Evolutionary conservation across 2,329 filamentous ascomycete species (phyloP), one percentile per base, ranked within the genome.

Genomic region (Verticillium dahliae): DNA sequence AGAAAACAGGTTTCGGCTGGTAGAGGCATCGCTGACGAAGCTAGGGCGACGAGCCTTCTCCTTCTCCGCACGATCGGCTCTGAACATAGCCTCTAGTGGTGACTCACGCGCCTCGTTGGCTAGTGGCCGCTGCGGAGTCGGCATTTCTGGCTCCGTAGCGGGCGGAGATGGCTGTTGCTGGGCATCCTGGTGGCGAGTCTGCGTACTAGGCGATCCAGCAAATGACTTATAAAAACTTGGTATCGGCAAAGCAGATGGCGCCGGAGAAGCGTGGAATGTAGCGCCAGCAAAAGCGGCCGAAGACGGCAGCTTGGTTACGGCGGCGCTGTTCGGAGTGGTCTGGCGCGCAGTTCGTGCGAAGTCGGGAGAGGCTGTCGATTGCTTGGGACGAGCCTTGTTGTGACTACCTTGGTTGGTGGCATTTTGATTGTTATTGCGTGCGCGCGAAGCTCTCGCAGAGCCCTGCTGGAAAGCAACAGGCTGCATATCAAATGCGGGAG

Each of bases 251-350:
- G 92, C 88, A 9, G 92, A 96, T 0, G 95, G 90, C 1, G 93
- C 94, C 22, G 95, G 95, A 9, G 95, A 98, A 50, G 92, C 91
- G 74, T 97, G 93, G 74, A 98, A 99, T 5, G 92, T 96, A 38
- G 94, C 90, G 14, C 94, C 95, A 45, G 95, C 95, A 76, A 97
- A 99, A 56, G 89, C 87, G 63, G 85, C 80, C 57, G 76, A 76
- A 35, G 75, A 74, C 57, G 75, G 74, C 56, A 81, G 75, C 70
- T 81, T 82, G 65, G 78, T 71, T 35, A 75, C 61, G 55, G 65
- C 61, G 34, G 62, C 59, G 55, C 18, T 62, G 27, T 61, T 63
- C 6, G 77, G 75, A 13, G 77, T 77, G 27, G 81, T 85, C 57
- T 76, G 76, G 27, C 76, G 76, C 34, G 73, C 77, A 18, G 72